Base-by-base conservation (phyloP, 2,329 filamentous ascomycete genomes). In the Aspergillus phoenicis region DNA sequence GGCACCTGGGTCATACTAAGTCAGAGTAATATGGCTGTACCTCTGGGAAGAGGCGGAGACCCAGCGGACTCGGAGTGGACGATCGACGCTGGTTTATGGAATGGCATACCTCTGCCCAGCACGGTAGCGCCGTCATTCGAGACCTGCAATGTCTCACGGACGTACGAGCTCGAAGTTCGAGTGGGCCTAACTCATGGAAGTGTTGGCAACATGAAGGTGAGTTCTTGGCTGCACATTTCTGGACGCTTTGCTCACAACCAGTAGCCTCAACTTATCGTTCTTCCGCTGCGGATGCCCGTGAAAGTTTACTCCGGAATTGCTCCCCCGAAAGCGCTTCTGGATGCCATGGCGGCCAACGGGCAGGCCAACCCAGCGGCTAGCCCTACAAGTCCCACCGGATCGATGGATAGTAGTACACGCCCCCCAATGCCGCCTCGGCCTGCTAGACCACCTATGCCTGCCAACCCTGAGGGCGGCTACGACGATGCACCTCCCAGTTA, bases 401-500 rank as follows among this genome's bases (percentile, higher is more conserved):
- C 64, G 68, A 66, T 62, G 69, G 53, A 62, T 33, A 41, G 58
- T 8, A 22, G 61, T 28, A 43, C 57, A 58, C 69, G 70, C 17
- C 77, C 80, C 13, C 80, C 79, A 2, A 80, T 77, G 67, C 72
- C 80, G 63, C 69, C 79, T 68, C 68, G 80, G 68, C 70, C 77
- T 38, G 62, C 68, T n/a, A 65, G 57, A 36, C 63, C 65, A 33
- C 66, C 70, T 3, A 66, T 68, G 7, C 62, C 73, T 17, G 61
- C 64, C 30, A 68, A 68, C 59, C 61, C 66, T 45, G 64, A 67
- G 41, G 66, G 70, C 22, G 64, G 30, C 28, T 73, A 73, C 65
- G 89, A 91, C 33, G 92, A 95, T 59, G 91, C 92, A n/a, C 93
- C 94, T 17, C 93, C 93, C 7, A 97, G 91, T 70, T 98, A 98